Evolutionary conservation across 305 asterid species (phyloP).

Genomic region (Fraxinus velutina): DNA sequence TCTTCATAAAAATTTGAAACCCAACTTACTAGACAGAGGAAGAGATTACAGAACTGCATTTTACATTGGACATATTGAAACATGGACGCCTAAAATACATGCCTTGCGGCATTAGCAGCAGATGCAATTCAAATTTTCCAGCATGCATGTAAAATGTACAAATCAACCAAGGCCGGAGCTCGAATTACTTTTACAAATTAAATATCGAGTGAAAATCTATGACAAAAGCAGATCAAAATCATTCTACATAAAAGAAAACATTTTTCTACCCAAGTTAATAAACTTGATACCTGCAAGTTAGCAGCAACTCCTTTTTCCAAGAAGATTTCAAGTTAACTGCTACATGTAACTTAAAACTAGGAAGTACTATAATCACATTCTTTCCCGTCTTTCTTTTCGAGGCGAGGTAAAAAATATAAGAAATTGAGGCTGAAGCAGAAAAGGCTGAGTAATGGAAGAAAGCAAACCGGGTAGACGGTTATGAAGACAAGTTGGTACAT

Average conservation of each 20-base stretch:
- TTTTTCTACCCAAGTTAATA: slow-evolving; percentile 34
- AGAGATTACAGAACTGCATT: neutral
- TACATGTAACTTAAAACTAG: slow-evolving; percentile 53
- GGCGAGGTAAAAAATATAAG: slow-evolving; percentile 27
- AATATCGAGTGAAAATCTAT: slow-evolving; percentile 33
- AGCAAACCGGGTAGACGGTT: neutral
- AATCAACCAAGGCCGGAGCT: slow-evolving; percentile 34
- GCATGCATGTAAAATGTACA: slow-evolving; percentile 29
- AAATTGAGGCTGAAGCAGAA: slow-evolving; percentile 15
- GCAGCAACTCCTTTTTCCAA: slow-evolving; percentile 44
- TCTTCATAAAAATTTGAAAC: neutral
- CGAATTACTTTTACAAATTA: slow-evolving; percentile 42
- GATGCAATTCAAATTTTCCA: neutral
- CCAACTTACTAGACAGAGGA: neutral
- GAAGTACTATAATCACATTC: slow-evolving; percentile 46
- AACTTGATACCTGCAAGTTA: slow-evolving; percentile 46
- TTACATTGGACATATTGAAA: neutral
- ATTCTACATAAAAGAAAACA: slow-evolving; percentile 50
- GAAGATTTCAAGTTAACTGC: slow-evolving; percentile 40
- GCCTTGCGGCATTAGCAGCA: neutral
- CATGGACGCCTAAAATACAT: neutral
- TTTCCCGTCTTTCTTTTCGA: slow-evolving; percentile 40
- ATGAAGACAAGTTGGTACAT: slow-evolving; percentile 14
- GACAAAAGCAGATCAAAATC: slow-evolving; percentile 22
- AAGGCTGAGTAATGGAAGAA: slow-evolving; percentile 39